Conservation (phyloP, 768 basidiomycete species). For the Lentinula aciculospora region DNA sequence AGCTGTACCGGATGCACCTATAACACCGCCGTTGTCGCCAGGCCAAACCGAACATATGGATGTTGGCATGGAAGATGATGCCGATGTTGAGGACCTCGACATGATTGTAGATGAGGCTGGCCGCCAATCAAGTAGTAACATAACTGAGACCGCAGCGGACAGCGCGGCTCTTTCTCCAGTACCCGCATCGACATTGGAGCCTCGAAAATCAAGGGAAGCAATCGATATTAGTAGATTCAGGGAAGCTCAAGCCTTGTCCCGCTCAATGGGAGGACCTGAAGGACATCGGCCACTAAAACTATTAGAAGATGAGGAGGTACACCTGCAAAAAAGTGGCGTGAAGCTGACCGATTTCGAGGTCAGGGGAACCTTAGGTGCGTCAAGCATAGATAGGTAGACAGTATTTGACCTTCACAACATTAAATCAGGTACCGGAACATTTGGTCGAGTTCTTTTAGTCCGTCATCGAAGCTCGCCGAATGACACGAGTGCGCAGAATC, state of each 20-base stretch:
- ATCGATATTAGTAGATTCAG: conserved; percentile 6
- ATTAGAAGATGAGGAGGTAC: conserved; percentile 67
- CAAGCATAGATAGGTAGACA: not conserved
- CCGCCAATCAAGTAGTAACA: conserved; percentile 25
- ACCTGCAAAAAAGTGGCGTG: conserved; percentile 53
- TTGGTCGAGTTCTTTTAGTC: conserved; percentile 89
- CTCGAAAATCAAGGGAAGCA: conserved; percentile 5
- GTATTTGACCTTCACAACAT: not conserved
- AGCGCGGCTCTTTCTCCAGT: not conserved
- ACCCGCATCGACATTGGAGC: not conserved
- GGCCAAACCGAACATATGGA: conserved; percentile 32
- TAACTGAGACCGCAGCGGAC: conserved; percentile 5
- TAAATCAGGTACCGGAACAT: conserved; percentile 85
- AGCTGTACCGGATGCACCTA: conserved; percentile 49
- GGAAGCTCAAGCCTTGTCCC: not conserved
- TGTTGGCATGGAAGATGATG: conserved; percentile 9
- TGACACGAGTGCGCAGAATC: conserved; percentile 44
- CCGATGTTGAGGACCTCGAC: conserved; percentile 15
- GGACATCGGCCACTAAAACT: conserved; percentile 44
- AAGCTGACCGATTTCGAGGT: conserved; percentile 78
- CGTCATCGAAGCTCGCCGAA: conserved; percentile 52
- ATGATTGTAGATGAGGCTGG: conserved; percentile 8
- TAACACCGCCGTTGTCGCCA: conserved; percentile 69
- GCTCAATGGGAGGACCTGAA: conserved; percentile 1
- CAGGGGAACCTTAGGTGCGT: conserved; percentile 67